Base-by-base conservation (phyloP, 495 filamentous ascomycete genomes). In the Lasiosphaeria hispida region DNA sequence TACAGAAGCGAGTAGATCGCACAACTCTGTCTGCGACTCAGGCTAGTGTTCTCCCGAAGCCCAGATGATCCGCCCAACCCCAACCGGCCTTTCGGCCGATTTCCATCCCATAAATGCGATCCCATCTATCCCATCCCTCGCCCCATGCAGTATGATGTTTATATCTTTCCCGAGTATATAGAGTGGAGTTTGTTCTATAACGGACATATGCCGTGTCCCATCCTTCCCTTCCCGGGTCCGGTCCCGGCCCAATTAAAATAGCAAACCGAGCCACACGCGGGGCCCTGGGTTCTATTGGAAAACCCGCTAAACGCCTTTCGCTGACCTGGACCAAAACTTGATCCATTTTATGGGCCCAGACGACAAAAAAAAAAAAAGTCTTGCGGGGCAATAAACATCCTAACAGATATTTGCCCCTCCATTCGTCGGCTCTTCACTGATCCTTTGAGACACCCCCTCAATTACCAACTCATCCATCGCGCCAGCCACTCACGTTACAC, bases 401-500 rank as follows among this genome's bases (percentile, higher is more conserved):
- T 30, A 37, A 14, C 37, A 30, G 23, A 30, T 30, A 30, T 30
- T 30, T 30, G 23, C 23, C 5, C 23, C 23, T 30, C 23, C 23
- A 30, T 2, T 30, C 23, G 2, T 5, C 23, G 23, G 5, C 23
- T 30, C 23, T 5, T 30, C 23, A 5, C 23, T 30, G 23, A 30
- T 30, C 23, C 23, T 30, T 54, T 35, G 7, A 42, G 15, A 55
- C 45, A 48, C 53, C 34, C 34, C 34, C 33, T n/a, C 53, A 14
- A 37, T 10, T 40, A 43, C 40, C 33, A 15, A 38, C 42, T 52
- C 48, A 43, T 43, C 47, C 50, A 58, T 40, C 36, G 51, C 15
- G 44, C 18, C 23, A 36, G 60, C 54, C 58, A 63, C 59, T 63
- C 60, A 53, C 60, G 63, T 67, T 58, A 60, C 59, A 61, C 58